A percentile compares a stretch with the other conserved stretches of the same genome.
Evolutionary conservation across 73 alveolate genomes (phyloP).

Genomic region (Paramecium tetraurelia): DNA sequence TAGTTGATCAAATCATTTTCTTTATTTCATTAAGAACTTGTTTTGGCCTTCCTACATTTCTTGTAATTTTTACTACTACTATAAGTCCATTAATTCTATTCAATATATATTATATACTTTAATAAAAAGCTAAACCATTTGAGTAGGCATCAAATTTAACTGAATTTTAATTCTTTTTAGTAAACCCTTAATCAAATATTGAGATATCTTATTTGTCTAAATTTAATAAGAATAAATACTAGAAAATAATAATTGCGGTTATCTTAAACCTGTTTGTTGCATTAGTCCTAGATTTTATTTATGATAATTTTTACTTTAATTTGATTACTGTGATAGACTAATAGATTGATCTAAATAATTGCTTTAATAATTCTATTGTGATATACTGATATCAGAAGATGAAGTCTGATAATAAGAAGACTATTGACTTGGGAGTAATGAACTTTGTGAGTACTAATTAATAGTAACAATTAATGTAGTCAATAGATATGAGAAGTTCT

Average conservation of each 20-base stretch:
- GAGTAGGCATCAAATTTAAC: not conserved
- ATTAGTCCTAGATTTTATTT: not conserved
- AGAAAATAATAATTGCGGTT: not conserved
- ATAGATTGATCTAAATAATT: not conserved
- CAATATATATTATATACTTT: not conserved
- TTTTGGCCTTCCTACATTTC: not conserved
- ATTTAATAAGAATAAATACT: not conserved
- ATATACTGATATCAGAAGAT: not conserved
- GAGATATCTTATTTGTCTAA: not conserved
- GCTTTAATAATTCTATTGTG: not conserved
- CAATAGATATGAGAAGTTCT: not conserved
- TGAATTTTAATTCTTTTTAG: not conserved
- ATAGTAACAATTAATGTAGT: not conserved
- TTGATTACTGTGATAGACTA: not conserved
- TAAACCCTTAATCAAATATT: not conserved
- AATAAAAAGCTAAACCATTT: not conserved
- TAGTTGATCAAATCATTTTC: not conserved
- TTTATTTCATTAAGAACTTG: not conserved
- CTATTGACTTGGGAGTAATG: not conserved
- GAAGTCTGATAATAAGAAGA: not conserved
- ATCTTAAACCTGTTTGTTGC: not conserved
- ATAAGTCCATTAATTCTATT: not conserved
- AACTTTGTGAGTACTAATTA: not conserved
- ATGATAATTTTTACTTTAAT: not conserved
- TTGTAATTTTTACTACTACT: not conserved